phyloP scores from a whole-genome alignment of 306 rosid species.

The Dalbergia oliveri region DNA sequence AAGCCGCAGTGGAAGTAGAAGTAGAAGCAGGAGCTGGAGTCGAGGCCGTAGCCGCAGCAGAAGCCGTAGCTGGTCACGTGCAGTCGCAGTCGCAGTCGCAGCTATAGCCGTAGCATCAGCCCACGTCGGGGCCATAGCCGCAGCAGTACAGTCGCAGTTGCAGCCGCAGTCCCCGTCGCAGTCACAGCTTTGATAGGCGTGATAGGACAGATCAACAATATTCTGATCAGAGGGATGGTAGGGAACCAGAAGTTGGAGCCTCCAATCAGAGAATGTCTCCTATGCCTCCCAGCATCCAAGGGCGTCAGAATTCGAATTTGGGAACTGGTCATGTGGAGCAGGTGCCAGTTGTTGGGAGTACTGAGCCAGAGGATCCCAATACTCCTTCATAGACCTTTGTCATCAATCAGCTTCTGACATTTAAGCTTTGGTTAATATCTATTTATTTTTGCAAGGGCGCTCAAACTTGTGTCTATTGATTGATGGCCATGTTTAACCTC shows the following conservation, averaged over 20 bases:
- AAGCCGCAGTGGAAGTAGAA: conserved; percentile 57
- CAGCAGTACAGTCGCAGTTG: conserved; percentile 64
- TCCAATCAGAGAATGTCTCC: conserved; percentile 54
- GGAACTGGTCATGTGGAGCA: conserved; percentile 49
- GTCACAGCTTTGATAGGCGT: conserved; percentile 56
- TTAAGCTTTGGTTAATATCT: conserved; percentile 24
- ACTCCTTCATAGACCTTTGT: conserved; percentile 39
- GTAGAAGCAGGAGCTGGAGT: conserved; percentile 58
- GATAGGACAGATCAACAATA: conserved; percentile 49
- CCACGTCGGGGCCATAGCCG: conserved; percentile 55
- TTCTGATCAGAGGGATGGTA: conserved; percentile 50
- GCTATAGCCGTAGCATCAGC: conserved; percentile 63
- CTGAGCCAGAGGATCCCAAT: conserved; percentile 49
- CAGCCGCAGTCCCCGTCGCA: conserved; percentile 50
- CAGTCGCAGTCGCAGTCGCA: conserved; percentile 63
- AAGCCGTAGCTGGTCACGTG: conserved; percentile 71
- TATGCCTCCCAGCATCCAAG: conserved; percentile 50
- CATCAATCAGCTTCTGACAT: conserved; percentile 49
- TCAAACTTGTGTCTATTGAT: conserved; percentile 37
- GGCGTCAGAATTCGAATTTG: conserved; percentile 38
- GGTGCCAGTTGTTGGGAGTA: conserved; percentile 45
- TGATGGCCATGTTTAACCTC: conserved; percentile 45
- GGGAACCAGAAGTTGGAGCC: conserved; percentile 48
- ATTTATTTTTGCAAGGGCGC: conserved; percentile 37
- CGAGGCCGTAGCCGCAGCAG: conserved; percentile 55